Conservation (phyloP, 768 basidiomycete species). For the Russula sp. region DNA sequence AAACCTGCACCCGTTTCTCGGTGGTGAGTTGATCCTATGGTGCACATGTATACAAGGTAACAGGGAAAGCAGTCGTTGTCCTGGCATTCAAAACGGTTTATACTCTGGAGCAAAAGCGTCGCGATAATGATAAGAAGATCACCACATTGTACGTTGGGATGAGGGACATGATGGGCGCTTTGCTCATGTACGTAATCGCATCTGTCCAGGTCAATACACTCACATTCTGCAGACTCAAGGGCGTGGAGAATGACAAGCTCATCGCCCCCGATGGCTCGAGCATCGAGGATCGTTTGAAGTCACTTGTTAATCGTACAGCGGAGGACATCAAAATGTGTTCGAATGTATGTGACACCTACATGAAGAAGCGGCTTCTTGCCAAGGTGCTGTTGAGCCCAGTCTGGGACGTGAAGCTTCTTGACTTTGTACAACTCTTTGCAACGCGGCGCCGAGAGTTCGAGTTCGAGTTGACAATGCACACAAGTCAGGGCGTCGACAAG, state of each 20-base stretch:
- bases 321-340: slow-evolving; percentile 30
- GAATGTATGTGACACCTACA: slow-evolving; percentile 30
- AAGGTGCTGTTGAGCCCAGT: slow-evolving; percentile 26
- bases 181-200: slow-evolving; percentile 5
- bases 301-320: slow-evolving; percentile 26
- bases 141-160: slow-evolving; percentile 41
- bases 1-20: slow-evolving; percentile 27
- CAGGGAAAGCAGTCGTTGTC: slow-evolving; percentile 34
- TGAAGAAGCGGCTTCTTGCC: slow-evolving; percentile 27
- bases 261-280: slow-evolving; percentile 29
- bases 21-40: slow-evolving; percentile 17
- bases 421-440: slow-evolving; percentile 24
- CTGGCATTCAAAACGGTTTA: slow-evolving; percentile 44
- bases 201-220: not conserved
- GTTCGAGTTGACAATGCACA: slow-evolving; percentile 28
- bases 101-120: slow-evolving; percentile 39
- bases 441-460: slow-evolving; percentile 25
- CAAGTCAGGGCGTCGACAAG: slow-evolving; percentile 16
- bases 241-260: slow-evolving; percentile 27
- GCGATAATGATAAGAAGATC: slow-evolving; percentile 47
- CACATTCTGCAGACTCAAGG: slow-evolving; percentile 25
- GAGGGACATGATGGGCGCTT: slow-evolving; percentile 38
- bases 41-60: not conserved
- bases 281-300: slow-evolving; percentile 31
- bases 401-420: slow-evolving; percentile 27